Base-by-base conservation (phyloP, 257 asterid species). In the Lavandula angustifolia region DNA sequence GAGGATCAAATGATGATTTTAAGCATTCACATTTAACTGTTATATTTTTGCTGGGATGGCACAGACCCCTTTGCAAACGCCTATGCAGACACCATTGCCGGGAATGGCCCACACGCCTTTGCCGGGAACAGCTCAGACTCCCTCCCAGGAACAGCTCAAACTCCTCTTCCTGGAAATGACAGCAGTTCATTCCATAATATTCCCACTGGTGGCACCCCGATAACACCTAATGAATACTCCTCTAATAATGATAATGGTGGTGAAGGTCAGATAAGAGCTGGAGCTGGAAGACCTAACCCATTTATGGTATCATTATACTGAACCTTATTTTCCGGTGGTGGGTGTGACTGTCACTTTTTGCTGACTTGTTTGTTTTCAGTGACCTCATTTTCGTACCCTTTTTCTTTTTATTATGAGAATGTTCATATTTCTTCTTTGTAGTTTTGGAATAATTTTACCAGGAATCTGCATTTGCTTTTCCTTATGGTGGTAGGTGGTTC, bases 151-250 rank as follows among this genome's bases (percentile, higher is more conserved):
- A 79, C 83, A 56, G 89, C 79, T 29, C 92, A 75, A 66, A 89
- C 96, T 14, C 96, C 91, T 18, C 75, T 81, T 65, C 73, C 92
- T 62, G 96, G 95, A 66, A 81, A 81, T 18, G 96, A 91, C 68
- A 86, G 77, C 48, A 77, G 81, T 61, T 80, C 94, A 5, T 37
- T 84, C 79, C 88, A 75, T 66, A 88, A 81, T 66, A 86, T 84
- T 71, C 81, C 89, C 56, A 83, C 92, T 43, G 96, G 96, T 40
- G 95, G 98, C 64, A 91, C 94, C 65, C 95, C 96, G 29, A 73
- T 88, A 41, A 86, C 98, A 41, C 95, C 98, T 34, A 83, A 60
- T 48, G 98, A 84, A 41, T 86, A 74, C 73, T 54, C 91, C 35
- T 70, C 95, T 53, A 49, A 50, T 22, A 81, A 75, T 76, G 94